Evolutionary conservation across 192 early-diverging fungal species (phyloP).

Genomic region (Backusella circina): DNA sequence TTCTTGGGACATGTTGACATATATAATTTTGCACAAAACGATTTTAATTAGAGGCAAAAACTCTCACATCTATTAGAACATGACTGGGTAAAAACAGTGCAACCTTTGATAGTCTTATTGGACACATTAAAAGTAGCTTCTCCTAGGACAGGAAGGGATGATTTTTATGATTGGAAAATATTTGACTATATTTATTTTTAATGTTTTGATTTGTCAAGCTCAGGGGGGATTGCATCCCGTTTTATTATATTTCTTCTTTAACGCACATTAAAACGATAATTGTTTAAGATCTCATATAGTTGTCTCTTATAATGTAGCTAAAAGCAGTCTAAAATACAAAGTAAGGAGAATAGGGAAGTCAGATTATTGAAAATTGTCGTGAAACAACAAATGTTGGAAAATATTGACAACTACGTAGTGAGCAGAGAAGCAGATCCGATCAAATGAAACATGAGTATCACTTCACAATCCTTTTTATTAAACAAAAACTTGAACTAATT

Average conservation of each 20-base stretch:
- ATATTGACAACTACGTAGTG: background rate
- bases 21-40: background rate
- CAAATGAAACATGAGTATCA: background rate
- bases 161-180: background rate
- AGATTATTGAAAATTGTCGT: background rate
- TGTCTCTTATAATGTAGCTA: background rate
- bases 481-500: background rate
- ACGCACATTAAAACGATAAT: background rate
- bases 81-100: background rate
- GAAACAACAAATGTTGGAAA: background rate
- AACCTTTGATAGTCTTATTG: background rate
- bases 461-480: background rate
- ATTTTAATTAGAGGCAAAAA: background rate
- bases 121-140: background rate
- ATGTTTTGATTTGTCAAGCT: background rate
- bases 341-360: background rate
- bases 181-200: background rate
- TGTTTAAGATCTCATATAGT: background rate
- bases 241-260: background rate
- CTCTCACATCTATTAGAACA: background rate
- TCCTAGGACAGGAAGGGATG: background rate
- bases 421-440: background rate
- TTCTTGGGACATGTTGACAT: background rate
- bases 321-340: background rate
- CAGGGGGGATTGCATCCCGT: background rate